phyloP scores from a whole-genome alignment of 2,329 filamentous ascomycete genomes.

The Shiraia sp. region DNA sequence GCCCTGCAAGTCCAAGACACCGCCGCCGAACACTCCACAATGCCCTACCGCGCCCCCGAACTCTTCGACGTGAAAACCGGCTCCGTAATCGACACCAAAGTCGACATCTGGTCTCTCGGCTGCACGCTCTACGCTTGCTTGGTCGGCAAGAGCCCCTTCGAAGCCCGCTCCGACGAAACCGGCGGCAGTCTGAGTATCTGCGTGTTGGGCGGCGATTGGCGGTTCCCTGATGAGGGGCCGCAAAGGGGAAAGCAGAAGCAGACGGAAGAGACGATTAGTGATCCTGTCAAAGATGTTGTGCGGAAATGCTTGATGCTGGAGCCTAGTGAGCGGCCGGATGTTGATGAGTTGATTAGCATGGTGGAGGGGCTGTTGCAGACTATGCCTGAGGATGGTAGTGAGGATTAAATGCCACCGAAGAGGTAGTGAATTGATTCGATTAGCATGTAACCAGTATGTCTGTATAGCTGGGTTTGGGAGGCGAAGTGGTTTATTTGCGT shows the following conservation, averaged over 20 bases:
- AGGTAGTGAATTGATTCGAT: too few relatives aligned
- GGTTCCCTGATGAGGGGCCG: conserved; percentile 84
- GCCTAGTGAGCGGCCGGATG: conserved; percentile 82
- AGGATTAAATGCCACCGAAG: conserved; percentile 11
- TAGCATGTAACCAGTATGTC: too few relatives aligned
- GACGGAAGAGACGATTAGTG: conserved; percentile 66
- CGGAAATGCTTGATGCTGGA: conserved; percentile 85
- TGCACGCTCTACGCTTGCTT: conserved; percentile 98
- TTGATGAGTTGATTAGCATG: conserved; percentile 78
- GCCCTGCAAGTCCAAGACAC: conserved; percentile 92
- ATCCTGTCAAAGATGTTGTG: conserved; percentile 84
- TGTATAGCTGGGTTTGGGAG: too few relatives aligned
- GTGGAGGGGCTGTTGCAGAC: conserved; percentile 73
- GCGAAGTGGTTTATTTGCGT: too few relatives aligned
- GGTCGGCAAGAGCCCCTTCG: conserved; percentile 95
- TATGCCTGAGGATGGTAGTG: conserved; percentile 63
- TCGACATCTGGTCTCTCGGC: conserved; percentile 96
- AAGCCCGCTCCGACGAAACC: conserved; percentile 93
- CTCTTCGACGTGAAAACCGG: conserved; percentile 98
- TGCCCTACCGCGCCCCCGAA: conserved; percentile 97
- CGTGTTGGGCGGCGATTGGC: conserved; percentile 91
- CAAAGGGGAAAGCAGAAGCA: conserved; percentile 59
- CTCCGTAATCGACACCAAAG: conserved; percentile 88
- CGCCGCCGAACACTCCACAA: conserved; percentile 94
- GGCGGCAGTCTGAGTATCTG: conserved; percentile 92